Percentiles rank a stretch among this genome's conserved stretches.
These are phyloP conservation scores for Aspergillus sp. DNA, from an alignment of 2,329 filamentous ascomycete species.

Conservation along the genomic window DNA sequence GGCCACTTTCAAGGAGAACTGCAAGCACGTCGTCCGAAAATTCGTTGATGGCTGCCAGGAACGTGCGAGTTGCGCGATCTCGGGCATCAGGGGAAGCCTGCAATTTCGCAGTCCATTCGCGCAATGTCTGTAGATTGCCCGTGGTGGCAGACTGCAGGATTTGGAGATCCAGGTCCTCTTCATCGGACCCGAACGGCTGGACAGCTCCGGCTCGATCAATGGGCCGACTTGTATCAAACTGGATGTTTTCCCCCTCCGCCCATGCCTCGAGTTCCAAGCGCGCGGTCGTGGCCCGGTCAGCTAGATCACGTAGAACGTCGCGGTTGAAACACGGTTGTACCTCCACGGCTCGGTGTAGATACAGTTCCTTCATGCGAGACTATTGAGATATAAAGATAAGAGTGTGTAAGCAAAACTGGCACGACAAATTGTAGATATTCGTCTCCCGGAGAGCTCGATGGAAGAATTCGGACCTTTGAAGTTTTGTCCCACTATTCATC, in stretches of 20 bases:
- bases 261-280: conserved; percentile 91
- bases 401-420: conserved; percentile 27
- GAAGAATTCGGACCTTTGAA: conserved; percentile 65
- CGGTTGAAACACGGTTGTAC: conserved; percentile 98
- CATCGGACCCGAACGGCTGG: conserved; percentile 65
- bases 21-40: conserved; percentile 74
- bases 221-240: conserved; percentile 61
- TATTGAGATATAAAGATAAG: conserved; percentile 26
- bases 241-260: conserved; percentile 93
- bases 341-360: conserved; percentile 91
- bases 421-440: conserved; percentile 2
- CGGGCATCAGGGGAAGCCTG: conserved; percentile 59
- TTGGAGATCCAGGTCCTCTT: conserved; percentile 85
- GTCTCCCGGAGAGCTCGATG: neutral
- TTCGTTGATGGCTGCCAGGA: conserved; percentile 84
- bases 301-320: conserved; percentile 92
- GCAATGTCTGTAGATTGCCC: conserved; percentile 73
- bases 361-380: conserved; percentile 96
- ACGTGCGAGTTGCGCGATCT: conserved; percentile 84
- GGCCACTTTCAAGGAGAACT: conserved; percentile 72
- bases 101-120: conserved; percentile 77
- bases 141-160: conserved; percentile 80
- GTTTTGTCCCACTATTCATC: conserved; percentile 86
- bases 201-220: conserved; percentile 38
- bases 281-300: conserved; percentile 95